Conservation (phyloP, 2,329 filamentous ascomycete genomes). For the Clonostachys byssicola region DNA sequence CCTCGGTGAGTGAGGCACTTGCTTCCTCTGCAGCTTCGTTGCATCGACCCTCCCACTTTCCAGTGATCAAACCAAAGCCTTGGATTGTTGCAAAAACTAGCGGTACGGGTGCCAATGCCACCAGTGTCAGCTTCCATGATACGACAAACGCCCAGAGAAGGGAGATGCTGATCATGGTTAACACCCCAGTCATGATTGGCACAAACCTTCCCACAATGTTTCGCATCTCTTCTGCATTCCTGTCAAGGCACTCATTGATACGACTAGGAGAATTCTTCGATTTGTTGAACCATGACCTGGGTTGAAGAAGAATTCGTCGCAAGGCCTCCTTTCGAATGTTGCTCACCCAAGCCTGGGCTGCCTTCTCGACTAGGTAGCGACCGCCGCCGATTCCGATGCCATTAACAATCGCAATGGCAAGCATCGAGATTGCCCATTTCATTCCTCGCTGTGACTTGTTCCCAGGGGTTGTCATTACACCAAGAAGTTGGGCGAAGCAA, state of each 20-base stretch:
- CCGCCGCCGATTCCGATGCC: constrained; percentile 60
- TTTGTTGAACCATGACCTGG: constrained; percentile 73
- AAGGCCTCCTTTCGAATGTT: constrained; percentile 64
- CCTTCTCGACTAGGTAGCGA: constrained; percentile 68
- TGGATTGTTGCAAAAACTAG: constrained; percentile 63
- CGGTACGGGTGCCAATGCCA: constrained; percentile 66
- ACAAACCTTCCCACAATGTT: constrained; percentile 77
- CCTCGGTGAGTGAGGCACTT: constrained; percentile 61
- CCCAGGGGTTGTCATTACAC: constrained; percentile 58
- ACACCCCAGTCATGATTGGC: constrained; percentile 63
- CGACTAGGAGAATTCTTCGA: constrained; percentile 58
- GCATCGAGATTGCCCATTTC: constrained; percentile 66
- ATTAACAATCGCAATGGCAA: constrained; percentile 65
- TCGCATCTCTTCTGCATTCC: constrained; percentile 82
- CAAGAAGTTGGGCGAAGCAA: constrained; percentile 68
- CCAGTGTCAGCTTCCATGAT: constrained; percentile 77
- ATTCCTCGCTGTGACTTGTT: constrained; percentile 45
- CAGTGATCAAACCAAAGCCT: constrained; percentile 59
- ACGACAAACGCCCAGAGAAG: constrained; percentile 69
- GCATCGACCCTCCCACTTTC: constrained; percentile 67
- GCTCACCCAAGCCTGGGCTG: constrained; percentile 75
- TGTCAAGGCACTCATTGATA: constrained; percentile 70
- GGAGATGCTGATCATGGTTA: constrained; percentile 64
- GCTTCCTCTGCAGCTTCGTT: constrained; percentile 59
- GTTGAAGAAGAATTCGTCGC: constrained; percentile 67